Conservation (phyloP, 306 rosid genomes). For the Fragaria ananassa region DNA sequence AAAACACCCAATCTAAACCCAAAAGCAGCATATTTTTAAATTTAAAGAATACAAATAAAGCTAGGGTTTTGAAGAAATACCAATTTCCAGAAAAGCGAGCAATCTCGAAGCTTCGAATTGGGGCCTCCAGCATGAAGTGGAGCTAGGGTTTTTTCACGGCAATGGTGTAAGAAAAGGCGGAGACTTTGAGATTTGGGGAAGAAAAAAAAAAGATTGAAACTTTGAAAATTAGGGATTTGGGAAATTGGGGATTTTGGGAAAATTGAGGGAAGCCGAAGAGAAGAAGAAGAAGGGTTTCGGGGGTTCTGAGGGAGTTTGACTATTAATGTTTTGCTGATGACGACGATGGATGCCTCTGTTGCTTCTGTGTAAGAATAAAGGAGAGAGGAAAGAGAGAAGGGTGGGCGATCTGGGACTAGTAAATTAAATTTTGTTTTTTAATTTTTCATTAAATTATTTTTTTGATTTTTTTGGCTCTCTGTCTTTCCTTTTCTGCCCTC, state of each 20-base stretch:
- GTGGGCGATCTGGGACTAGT: slow-evolving; percentile 40
- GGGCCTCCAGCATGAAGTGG: slow-evolving; percentile 19
- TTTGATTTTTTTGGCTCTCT: background rate
- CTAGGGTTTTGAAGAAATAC: slow-evolving; percentile 68
- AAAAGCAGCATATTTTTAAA: slow-evolving; percentile 23
- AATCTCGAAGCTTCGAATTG: slow-evolving; percentile 26
- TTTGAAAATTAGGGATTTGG: slow-evolving; percentile 11
- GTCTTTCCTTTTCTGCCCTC: slow-evolving; percentile 7
- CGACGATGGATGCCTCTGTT: slow-evolving; percentile 51
- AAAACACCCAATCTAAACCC: slow-evolving; percentile 42
- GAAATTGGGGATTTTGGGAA: slow-evolving; percentile 19
- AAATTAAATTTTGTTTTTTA: background rate
- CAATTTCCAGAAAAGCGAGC: slow-evolving; percentile 28
- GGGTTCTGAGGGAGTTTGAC: slow-evolving; percentile 53
- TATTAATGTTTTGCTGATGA: slow-evolving; percentile 42
- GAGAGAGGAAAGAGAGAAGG: slow-evolving; percentile 17
- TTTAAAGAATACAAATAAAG: slow-evolving; percentile 24
- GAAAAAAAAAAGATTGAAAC: background rate
- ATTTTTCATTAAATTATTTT: background rate
- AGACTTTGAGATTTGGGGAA: slow-evolving; percentile 12
- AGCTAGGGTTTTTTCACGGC: slow-evolving; percentile 54
- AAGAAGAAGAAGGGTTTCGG: slow-evolving; percentile 36
- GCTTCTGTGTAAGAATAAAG: slow-evolving; percentile 36
- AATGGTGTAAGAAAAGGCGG: slow-evolving; percentile 22
- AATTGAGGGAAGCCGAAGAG: background rate